Evolutionary conservation across 2,329 filamentous ascomycete genomes (phyloP).

Genomic region (Graphium sp.): DNA sequence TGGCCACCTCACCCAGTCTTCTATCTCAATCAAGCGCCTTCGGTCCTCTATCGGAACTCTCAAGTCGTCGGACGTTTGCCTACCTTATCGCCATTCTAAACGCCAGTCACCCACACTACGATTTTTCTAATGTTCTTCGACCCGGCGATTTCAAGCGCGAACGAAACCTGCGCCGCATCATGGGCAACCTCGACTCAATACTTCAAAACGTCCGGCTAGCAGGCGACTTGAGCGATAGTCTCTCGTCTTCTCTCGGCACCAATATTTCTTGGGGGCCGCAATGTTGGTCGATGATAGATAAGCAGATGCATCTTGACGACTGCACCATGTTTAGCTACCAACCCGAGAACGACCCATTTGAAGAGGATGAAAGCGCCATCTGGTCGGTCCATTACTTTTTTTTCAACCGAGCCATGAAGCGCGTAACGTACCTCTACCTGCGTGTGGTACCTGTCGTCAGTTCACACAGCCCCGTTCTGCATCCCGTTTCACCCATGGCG

Average conservation of each 20-base stretch:
- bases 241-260: conserved; percentile 19
- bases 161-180: conserved; percentile 61
- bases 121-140: conserved; percentile 84
- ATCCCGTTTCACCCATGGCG: conserved; percentile 10
- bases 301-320: conserved; percentile 82
- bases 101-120: conserved; percentile 79
- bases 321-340: conserved; percentile 84
- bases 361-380: conserved; percentile 81
- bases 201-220: conserved; percentile 68
- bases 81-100: conserved; percentile 95
- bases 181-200: conserved; percentile 75
- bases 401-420: conserved; percentile 83
- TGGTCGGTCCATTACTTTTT: conserved; percentile 97
- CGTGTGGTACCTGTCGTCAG: conserved; percentile 70
- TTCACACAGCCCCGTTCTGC: conserved; percentile 36
- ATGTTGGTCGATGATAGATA: conserved; percentile 86
- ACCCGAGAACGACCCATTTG: conserved; percentile 78
- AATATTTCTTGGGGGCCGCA: conserved; percentile 65
- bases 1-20: conserved; percentile 43
- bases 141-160: conserved; percentile 84
- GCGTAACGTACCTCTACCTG: conserved; percentile 86
- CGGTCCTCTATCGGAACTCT: conserved; percentile 73
- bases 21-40: conserved; percentile 82
- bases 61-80: conserved; percentile 80
- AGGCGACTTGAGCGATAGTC: conserved; percentile 12